phyloP scores from a whole-genome alignment of 306 rosid species.

The Quercus rubra region DNA sequence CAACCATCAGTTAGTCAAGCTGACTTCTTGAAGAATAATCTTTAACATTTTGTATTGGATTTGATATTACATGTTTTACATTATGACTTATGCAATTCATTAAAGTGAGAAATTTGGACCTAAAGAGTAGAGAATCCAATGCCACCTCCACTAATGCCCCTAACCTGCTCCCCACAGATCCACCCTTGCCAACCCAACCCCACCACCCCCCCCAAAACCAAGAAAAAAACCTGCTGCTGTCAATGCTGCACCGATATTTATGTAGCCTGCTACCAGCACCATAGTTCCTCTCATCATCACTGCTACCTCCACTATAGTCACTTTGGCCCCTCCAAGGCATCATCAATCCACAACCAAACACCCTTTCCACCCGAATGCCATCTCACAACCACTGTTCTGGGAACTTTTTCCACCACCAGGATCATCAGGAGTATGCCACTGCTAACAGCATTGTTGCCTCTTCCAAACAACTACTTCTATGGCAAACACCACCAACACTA shows the following conservation, averaged over 20 bases:
- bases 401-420: not conserved
- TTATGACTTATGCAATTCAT: not conserved
- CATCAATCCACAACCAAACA: not conserved
- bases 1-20: not conserved
- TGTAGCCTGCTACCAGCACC: not conserved
- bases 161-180: not conserved
- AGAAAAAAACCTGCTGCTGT: not conserved
- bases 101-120: not conserved
- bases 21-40: not conserved
- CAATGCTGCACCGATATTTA: not conserved
- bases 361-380: not conserved
- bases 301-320: not conserved
- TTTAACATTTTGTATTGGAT: not conserved
- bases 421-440: not conserved
- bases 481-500: not conserved
- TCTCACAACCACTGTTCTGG: not conserved
- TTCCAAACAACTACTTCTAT: not conserved
- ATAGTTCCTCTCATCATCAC: not conserved
- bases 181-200: not conserved
- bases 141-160: not conserved
- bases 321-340: not conserved
- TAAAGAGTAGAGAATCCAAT: not conserved
- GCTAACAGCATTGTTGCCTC: slow-evolving; percentile 1
- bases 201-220: not conserved
- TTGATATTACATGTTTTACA: not conserved